Conservation (phyloP, 2,329 filamentous ascomycete genomes). For the Colletotrichum plurivorum region DNA sequence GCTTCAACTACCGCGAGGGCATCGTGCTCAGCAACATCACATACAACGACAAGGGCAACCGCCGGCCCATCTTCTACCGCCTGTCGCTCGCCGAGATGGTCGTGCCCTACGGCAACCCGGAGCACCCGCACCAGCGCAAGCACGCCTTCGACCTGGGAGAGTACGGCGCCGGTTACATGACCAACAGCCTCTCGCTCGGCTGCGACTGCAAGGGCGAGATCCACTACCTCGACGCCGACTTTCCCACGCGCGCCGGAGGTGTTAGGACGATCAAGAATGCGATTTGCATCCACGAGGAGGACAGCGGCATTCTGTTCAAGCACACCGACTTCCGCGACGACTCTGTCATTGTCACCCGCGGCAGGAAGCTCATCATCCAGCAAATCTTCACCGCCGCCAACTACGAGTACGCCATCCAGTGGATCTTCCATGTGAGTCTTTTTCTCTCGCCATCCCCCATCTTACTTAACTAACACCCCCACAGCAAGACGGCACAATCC, state of each 20-base stretch:
- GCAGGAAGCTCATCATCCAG: constrained; percentile 87
- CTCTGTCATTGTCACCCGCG: constrained; percentile 87
- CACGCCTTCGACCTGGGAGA: constrained; percentile 85
- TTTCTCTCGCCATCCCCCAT: too few relatives aligned
- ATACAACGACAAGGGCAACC: constrained; percentile 85
- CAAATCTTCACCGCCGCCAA: constrained; percentile 97
- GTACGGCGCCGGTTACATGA: constrained; percentile 87
- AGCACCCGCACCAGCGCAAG: constrained; percentile 84
- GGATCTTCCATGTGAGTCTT: constrained; percentile 81
- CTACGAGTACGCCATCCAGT: constrained; percentile 85
- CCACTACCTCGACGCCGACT: constrained; percentile 90
- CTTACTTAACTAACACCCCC: constrained; percentile 47
- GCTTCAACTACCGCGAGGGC: constrained; percentile 95
- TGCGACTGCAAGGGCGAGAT: constrained; percentile 93
- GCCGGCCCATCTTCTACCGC: constrained; percentile 88
- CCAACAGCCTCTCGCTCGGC: constrained; percentile 81
- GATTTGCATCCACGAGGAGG: constrained; percentile 95
- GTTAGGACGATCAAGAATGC: constrained; percentile 90
- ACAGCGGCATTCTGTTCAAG: constrained; percentile 93
- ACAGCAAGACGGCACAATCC: constrained; percentile 87
- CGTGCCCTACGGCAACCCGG: constrained; percentile 87
- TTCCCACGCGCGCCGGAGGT: constrained; percentile 83
- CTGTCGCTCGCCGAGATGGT: constrained; percentile 95
- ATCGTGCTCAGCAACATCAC: constrained; percentile 92
- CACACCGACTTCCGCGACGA: constrained; percentile 95